These are phyloP conservation scores for Cyphellophora europaea DNA, from an alignment of 2,329 filamentous ascomycete genomes.

Conservation along the genomic window DNA sequence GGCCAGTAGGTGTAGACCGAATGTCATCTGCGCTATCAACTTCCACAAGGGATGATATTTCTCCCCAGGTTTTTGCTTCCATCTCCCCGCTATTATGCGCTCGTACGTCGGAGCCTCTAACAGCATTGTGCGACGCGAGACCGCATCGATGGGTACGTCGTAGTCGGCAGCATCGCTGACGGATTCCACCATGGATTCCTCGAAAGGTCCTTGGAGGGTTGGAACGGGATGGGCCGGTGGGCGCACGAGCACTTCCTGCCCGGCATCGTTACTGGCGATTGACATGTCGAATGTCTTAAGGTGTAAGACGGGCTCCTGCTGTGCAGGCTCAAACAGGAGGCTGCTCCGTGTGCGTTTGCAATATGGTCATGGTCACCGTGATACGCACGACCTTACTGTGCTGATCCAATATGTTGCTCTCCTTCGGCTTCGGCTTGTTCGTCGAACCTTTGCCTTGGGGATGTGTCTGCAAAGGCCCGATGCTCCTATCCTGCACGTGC, in stretches of 20 bases:
- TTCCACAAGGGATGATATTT: slow-evolving; percentile 83
- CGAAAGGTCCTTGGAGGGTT: slow-evolving; percentile 35
- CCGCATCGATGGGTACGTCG: slow-evolving; percentile 28
- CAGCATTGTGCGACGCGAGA: slow-evolving; percentile 52
- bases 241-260: slow-evolving; percentile 8
- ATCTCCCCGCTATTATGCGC: slow-evolving; percentile 61
- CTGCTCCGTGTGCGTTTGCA: no score
- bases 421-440: no score
- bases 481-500: no score
- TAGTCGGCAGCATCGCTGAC: slow-evolving; percentile 19
- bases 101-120: slow-evolving; percentile 61
- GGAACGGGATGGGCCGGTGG: slow-evolving; percentile 30
- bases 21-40: slow-evolving; percentile 83
- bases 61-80: slow-evolving; percentile 67
- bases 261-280: not conserved
- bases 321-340: no score
- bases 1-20: slow-evolving; percentile 81
- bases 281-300: no score
- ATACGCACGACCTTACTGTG: no score
- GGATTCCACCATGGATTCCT: slow-evolving; percentile 35
- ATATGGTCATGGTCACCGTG: no score
- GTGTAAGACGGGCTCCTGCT: no score
- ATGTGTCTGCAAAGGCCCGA: no score
- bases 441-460: no score
- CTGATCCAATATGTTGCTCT: no score